Evolutionary conservation across 2,329 filamentous ascomycete genomes (phyloP).

Genomic region (Colletotrichum viniferum): DNA sequence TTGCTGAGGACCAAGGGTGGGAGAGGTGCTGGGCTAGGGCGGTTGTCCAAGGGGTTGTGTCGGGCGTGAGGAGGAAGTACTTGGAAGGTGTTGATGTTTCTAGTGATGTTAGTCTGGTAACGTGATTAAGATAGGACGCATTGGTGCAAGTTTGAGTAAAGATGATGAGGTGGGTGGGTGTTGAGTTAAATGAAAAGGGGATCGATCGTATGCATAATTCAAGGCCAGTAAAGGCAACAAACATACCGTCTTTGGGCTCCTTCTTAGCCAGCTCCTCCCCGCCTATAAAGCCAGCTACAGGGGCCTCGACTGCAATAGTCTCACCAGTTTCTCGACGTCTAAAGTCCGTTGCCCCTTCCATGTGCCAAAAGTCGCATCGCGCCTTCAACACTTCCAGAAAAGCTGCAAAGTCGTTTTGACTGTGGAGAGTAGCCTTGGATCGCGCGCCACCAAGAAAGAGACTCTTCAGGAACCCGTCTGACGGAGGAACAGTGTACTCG

Average conservation of each 20-base stretch:
- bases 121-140: neutral
- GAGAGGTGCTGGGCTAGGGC: neutral
- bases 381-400: slow-evolving; percentile 80
- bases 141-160: neutral
- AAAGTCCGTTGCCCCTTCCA: slow-evolving; percentile 78
- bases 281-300: neutral
- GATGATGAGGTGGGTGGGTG: neutral
- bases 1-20: slow-evolving; percentile 45
- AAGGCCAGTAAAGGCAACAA: neutral
- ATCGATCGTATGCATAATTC: neutral
- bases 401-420: slow-evolving; percentile 72
- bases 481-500: slow-evolving; percentile 64
- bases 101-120: neutral
- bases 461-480: slow-evolving; percentile 54
- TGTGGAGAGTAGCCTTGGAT: slow-evolving; percentile 54
- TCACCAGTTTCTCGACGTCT: slow-evolving; percentile 57
- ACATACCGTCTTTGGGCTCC: neutral
- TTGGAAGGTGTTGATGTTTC: slow-evolving; percentile 10
- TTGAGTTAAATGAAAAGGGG: neutral
- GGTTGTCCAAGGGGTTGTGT: slow-evolving; percentile 2
- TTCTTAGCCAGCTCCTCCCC: neutral
- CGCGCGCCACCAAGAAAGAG: slow-evolving; percentile 34
- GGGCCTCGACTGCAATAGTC: slow-evolving; percentile 20
- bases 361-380: slow-evolving; percentile 83
- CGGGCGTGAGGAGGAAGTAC: slow-evolving; percentile 1